Conservation (phyloP, 2,329 filamentous ascomycete genomes). For the Fusarium udum region DNA sequence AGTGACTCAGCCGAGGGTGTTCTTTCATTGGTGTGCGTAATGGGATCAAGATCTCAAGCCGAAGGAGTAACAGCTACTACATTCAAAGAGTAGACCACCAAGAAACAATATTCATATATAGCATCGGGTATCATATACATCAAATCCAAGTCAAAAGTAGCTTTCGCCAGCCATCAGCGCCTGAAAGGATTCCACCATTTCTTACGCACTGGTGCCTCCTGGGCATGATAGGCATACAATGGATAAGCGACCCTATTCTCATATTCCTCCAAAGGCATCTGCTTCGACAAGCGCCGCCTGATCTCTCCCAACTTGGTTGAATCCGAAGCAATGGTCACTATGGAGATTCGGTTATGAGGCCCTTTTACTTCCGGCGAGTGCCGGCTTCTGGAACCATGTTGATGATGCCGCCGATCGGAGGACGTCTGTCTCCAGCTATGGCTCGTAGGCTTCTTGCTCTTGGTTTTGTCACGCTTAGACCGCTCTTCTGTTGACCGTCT, state of each 20-base stretch:
- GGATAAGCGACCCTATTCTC: constrained; percentile 32
- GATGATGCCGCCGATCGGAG: constrained; percentile 15
- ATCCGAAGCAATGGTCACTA: constrained; percentile 52
- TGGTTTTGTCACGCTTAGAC: constrained; percentile 16
- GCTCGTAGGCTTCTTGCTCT: constrained; percentile 16
- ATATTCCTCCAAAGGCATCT: constrained; percentile 1
- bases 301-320: constrained; percentile 59
- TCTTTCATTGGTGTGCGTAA: neutral
- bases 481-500: constrained; percentile 10
- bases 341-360: constrained; percentile 37
- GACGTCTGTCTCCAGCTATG: constrained; percentile 3
- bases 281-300: constrained; percentile 34
- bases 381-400: constrained; percentile 1
- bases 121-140: neutral
- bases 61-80: neutral
- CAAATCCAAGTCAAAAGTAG: neutral
- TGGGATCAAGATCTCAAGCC: neutral
- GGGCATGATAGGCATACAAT: constrained; percentile 18
- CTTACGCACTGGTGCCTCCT: constrained; percentile 27
- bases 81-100: neutral
- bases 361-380: constrained; percentile 1
- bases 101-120: neutral
- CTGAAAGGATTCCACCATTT: constrained; percentile 39
- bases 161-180: neutral
- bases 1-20: neutral